These are phyloP conservation scores for Paraphoma sp. DNA, from an alignment of 2,329 filamentous ascomycete species.

Conservation along the genomic window DNA sequence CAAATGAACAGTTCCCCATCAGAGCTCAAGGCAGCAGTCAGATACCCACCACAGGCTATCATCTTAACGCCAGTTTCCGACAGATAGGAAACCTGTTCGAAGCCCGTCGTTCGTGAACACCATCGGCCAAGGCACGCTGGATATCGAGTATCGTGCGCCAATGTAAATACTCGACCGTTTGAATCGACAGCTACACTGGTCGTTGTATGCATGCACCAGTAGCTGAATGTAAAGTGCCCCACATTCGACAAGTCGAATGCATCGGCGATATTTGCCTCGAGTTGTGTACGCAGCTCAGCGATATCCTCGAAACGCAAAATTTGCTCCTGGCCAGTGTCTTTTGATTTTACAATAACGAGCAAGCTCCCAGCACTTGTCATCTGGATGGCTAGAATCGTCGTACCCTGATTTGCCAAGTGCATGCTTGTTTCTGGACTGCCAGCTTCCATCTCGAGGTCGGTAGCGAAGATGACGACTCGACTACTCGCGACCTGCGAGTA, in stretches of 20 bases:
- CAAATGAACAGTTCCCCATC: conserved; percentile 44
- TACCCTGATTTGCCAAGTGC: neutral
- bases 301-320: conserved; percentile 6
- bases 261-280: neutral
- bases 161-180: conserved; percentile 27
- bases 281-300: neutral
- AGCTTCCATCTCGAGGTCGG: conserved; percentile 9
- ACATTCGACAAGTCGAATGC: neutral
- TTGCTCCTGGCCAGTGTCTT: neutral
- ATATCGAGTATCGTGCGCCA: conserved; percentile 30
- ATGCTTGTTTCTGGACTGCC: conserved; percentile 5
- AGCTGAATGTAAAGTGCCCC: conserved; percentile 8
- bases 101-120: conserved; percentile 3
- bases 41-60: conserved; percentile 39
- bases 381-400: conserved; percentile 10
- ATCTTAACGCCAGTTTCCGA: conserved; percentile 27
- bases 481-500: neutral
- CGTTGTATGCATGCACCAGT: conserved; percentile 26
- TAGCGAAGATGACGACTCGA: conserved; percentile 15
- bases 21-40: conserved; percentile 38
- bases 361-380: conserved; percentile 11
- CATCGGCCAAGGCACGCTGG: conserved; percentile 31
- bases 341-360: neutral
- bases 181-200: conserved; percentile 26
- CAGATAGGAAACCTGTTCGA: conserved; percentile 32